Evolutionary conservation across 495 filamentous ascomycete genomes (phyloP).

Genomic region (Penicillium longicatenatum): DNA sequence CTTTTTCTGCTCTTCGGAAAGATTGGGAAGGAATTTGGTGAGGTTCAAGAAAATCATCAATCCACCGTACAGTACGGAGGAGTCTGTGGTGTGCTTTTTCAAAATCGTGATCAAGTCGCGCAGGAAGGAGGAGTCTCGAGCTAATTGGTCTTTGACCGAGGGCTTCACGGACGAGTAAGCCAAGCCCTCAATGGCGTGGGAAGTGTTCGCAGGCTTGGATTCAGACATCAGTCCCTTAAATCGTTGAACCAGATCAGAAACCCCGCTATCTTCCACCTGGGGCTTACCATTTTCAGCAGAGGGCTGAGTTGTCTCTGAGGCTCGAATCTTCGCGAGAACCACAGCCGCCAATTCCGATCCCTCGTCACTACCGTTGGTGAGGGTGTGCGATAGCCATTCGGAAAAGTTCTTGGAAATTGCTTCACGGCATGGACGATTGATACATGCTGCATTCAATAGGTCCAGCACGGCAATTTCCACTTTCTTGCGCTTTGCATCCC

Average conservation of each 20-base stretch:
- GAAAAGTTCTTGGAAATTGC: conserved; percentile 77
- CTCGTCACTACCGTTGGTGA: conserved; percentile 65
- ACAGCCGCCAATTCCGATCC: conserved; percentile 77
- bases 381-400: conserved; percentile 78
- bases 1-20: conserved; percentile 89
- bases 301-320: conserved; percentile 43
- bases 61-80: conserved; percentile 78
- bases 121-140: conserved; percentile 65
- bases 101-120: conserved; percentile 65
- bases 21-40: conserved; percentile 73
- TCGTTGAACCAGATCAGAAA: conserved; percentile 71
- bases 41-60: conserved; percentile 83
- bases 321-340: conserved; percentile 73
- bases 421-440: conserved; percentile 75
- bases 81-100: conserved; percentile 58
- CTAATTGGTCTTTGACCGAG: conserved; percentile 77
- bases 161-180: conserved; percentile 86
- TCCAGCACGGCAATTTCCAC: conserved; percentile 83
- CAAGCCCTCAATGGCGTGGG: conserved; percentile 85
- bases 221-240: conserved; percentile 77
- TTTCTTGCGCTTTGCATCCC: conserved; percentile 71
- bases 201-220: conserved; percentile 54
- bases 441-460: conserved; percentile 86
- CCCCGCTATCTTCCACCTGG: conserved; percentile 53
- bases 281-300: conserved; percentile 41